Base-by-base conservation (phyloP, 2,329 filamentous ascomycete genomes). In the Hymenotorrendiella dingleyae region DNA sequence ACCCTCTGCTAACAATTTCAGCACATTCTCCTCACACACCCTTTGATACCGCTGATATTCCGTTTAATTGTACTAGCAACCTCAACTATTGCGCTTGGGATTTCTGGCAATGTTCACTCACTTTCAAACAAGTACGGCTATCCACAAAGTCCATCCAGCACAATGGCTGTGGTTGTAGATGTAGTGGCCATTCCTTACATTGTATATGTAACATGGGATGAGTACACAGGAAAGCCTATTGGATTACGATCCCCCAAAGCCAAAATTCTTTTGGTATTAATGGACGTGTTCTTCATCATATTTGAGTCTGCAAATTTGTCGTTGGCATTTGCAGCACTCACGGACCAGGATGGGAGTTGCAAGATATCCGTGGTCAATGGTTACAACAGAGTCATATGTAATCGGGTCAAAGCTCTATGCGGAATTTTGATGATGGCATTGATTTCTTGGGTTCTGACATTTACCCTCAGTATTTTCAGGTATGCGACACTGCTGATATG, bases 261-360 rank as follows among this genome's bases (percentile, higher is more conserved):
- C 36, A 98, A 98, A 63, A 85, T 94, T 52, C 80, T 86, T 11
- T 78, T 98, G 37, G 86, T 97, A 47, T 78, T 98, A 42, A 76
- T 95, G 44, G 93, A 98, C 65, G 73, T 98, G 3, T 82, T 96
- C 58, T 98, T 98, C 62, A 95, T 98, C 58, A 90, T 97, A 30
- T 95, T 98, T 68, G 91, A 95, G 64, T 89, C 90, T 4, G 89
- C 90, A 39, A 97, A 95, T 66, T 76, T 94, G 20, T 86, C 87
- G 29, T 70, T 98, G 50, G 90, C 91, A 2, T 95, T 96, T 62
- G 85, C 87, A 60, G 84, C 87, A 7, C 69, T 96, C 41, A 82
- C 72, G 5, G 76, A 83, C 54, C 68, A 72, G 22, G 70, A 72
- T 29, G 82, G 80, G 61, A 67, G 69, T 26, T 87, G 62, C 72